Evolutionary conservation across 495 filamentous ascomycete genomes (phyloP), one percentile per base, ranked within the genome.

Genomic region (Astrothelium macrocarpum): DNA sequence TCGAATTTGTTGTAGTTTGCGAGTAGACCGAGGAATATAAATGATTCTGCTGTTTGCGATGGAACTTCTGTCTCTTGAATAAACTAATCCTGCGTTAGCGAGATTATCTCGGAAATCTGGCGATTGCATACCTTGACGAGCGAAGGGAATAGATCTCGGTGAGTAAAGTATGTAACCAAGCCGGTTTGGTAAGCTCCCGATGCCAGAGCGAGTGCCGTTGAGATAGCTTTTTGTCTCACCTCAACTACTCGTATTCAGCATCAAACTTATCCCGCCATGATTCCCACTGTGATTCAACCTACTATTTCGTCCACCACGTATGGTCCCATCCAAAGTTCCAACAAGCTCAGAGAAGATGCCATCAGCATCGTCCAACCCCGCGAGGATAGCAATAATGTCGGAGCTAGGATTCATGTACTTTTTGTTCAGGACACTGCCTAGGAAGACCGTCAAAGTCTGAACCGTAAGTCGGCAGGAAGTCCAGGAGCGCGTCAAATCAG

Each of bases 1-100:
- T 98, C 94, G 69, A 97, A 98, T 75, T 97, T 98, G 81, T 97
- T 97, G 81, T 97, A 97, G 75, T 98, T 98, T 67, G 89, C 90
- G 62, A 98, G 77, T n/a, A 96, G 77, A 9, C 93, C 95, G 4
- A 96, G 77, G 43, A 97, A 81, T 32, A 87, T 82, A 64, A 97
- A 92, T 0, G 93, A 88, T 62, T 89, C 83, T 29, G 90, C 79
- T 56, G 82, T 83, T 66, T 84, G 78, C 1, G 79, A 73, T 2
- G 81, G 75, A 59, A 79, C 80, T 39, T 91, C 87, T 12, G 84
- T 81, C 63, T 95, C 91, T 77, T 95, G 90, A 62, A 96, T 85
- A 71, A 90, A 90, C 91, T 97, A 32, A 10, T 31, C 39, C 16
- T 49, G 9, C 10, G 2, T 65, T 42, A 65, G 58, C 18, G 53